These are phyloP conservation scores for Neoarthrinium moseri DNA, from an alignment of 2,329 filamentous ascomycete species.

Conservation along the genomic window DNA sequence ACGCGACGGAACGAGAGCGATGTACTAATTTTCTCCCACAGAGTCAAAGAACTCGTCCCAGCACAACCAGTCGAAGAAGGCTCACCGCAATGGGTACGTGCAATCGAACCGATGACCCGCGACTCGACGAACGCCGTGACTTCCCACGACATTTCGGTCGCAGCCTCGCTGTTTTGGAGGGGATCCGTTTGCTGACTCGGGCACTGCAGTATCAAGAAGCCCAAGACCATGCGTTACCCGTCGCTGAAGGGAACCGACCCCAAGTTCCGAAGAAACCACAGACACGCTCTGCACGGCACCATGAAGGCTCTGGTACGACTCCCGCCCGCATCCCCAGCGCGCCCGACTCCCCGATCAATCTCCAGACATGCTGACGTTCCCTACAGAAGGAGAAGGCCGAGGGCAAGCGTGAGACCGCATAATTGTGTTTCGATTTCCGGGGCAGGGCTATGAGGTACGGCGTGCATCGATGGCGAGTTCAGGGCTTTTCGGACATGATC, in stretches of 20 bases:
- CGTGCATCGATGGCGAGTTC: constrained; percentile 28
- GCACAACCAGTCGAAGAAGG: constrained; percentile 98
- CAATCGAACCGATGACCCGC: neutral
- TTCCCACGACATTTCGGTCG: neutral
- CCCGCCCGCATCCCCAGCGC: neutral
- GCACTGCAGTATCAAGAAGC: constrained; percentile 92
- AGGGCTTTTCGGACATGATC: constrained; percentile 29
- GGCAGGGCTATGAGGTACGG: constrained; percentile 20
- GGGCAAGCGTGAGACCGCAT: constrained; percentile 88
- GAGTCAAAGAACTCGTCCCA: constrained; percentile 99
- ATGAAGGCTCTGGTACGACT: constrained; percentile 88
- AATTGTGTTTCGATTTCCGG: constrained; percentile 19
- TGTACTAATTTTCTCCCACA: constrained; percentile 39
- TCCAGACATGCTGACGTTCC: neutral
- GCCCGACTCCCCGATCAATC: neutral
- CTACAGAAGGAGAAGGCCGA: constrained; percentile 88
- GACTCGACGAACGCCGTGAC: neutral
- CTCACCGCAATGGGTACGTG: constrained; percentile 96
- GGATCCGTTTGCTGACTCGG: neutral
- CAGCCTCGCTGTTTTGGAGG: neutral
- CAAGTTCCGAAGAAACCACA: constrained; percentile 99
- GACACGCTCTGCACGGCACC: constrained; percentile 98
- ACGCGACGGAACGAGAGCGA: constrained; percentile 3
- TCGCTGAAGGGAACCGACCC: constrained; percentile 98
- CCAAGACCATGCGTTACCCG: constrained; percentile 97